A percentile compares a stretch with the other conserved stretches of the same genome.
Evolutionary conservation across 148 eudicot genomes (phyloP).

Genomic region (Gaultheria prostrata): DNA sequence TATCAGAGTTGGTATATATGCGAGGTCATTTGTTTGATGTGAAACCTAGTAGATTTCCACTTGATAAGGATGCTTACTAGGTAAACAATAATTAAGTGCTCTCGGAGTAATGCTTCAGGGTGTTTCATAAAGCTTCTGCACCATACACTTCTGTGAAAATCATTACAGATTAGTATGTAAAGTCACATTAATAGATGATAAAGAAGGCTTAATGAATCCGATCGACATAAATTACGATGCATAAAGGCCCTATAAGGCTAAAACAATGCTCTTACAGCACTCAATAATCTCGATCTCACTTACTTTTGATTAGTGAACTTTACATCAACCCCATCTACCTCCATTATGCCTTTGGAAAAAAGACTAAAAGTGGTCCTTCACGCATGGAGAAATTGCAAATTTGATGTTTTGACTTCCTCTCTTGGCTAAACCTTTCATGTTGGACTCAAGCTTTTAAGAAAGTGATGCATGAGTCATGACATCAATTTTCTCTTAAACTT

Average conservation of each 20-base stretch:
- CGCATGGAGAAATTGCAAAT: neutral
- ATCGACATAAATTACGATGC: neutral
- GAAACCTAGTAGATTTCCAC: conserved; percentile 7
- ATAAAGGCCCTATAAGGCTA: neutral
- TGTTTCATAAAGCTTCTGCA: neutral
- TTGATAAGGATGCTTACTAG: neutral
- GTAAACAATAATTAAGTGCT: too few species aligned
- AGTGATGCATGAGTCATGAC: neutral
- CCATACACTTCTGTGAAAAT: neutral
- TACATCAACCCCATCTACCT: neutral
- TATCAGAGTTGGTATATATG: neutral
- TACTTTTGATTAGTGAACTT: neutral
- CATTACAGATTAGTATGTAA: neutral
- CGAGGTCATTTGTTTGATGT: neutral
- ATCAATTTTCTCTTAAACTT: too few species aligned
- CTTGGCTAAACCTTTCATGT: neutral
- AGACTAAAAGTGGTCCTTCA: neutral
- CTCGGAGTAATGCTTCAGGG: neutral
- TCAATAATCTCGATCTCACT: neutral
- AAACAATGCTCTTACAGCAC: neutral
- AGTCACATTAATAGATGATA: neutral
- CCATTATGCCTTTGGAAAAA: neutral
- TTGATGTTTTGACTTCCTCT: neutral
- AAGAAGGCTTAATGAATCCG: neutral
- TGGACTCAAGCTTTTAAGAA: neutral